These are phyloP conservation scores for Euphorbia tirucalli DNA, from an alignment of 345 rosid species.

Conservation along the genomic window DNA sequence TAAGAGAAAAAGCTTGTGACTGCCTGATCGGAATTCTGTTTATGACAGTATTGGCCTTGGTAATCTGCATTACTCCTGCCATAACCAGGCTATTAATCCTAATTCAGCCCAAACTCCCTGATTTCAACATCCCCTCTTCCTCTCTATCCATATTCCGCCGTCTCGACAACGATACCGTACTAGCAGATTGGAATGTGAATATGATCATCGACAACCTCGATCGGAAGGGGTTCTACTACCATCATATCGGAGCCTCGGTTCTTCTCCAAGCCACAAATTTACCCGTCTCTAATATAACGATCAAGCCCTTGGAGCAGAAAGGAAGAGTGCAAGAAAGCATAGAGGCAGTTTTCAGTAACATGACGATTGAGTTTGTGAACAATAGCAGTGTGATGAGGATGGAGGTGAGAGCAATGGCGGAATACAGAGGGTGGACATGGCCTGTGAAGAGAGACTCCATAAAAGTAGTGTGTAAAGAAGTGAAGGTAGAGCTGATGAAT, in stretches of 20 bases:
- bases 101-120: slow-evolving; percentile 10
- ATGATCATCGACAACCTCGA: background rate
- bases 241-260: background rate
- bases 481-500: background rate
- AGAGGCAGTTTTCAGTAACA: background rate
- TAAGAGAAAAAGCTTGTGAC: background rate
- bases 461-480: background rate
- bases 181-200: background rate
- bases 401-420: slow-evolving; percentile 1
- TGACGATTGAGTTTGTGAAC: background rate
- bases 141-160: background rate
- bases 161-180: background rate
- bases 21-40: slow-evolving; percentile 8
- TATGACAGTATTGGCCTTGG: background rate
- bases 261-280: background rate
- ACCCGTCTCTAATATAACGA: background rate
- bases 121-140: slow-evolving; percentile 4
- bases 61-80: slow-evolving; percentile 2
- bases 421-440: slow-evolving; percentile 21
- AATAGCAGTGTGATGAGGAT: background rate
- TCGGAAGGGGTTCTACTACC: background rate
- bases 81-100: background rate
- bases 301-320: background rate
- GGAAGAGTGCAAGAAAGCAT: background rate
- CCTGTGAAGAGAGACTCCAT: slow-evolving; percentile 4